Conservation (phyloP, 2,329 filamentous ascomycete species). For the Byssothecium circinans region DNA sequence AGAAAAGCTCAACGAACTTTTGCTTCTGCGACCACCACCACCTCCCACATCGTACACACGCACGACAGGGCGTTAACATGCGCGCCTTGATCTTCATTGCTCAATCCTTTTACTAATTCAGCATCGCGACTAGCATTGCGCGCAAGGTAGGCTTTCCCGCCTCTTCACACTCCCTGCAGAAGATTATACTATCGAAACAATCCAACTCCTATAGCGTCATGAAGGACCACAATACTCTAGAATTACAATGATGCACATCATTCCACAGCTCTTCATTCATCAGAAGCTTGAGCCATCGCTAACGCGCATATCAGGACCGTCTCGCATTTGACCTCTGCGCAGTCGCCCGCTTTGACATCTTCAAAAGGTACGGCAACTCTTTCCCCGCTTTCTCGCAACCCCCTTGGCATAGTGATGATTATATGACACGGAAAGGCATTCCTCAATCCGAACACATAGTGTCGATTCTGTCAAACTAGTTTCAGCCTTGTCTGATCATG, state of each 20-base stretch:
- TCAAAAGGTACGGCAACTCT: conserved; percentile 47
- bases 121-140: neutral
- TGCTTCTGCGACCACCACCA: neutral
- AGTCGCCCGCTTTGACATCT: neutral
- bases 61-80: conserved; percentile 1
- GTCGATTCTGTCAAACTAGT: conserved; percentile 68
- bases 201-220: conserved; percentile 61
- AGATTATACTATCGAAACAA: conserved; percentile 54
- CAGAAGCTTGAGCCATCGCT: conserved; percentile 13
- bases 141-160: conserved; percentile 7
- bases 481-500: conserved; percentile 69
- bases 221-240: conserved; percentile 57
- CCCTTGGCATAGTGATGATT: conserved; percentile 59
- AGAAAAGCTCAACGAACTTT: neutral
- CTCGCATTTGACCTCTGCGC: neutral
- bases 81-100: conserved; percentile 1
- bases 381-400: conserved; percentile 9
- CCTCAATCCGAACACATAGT: conserved; percentile 66
- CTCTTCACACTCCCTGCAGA: conserved; percentile 32
- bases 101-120: neutral
- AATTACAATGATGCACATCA: conserved; percentile 58
- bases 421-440: conserved; percentile 68
- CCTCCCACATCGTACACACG: neutral
- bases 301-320: conserved; percentile 17
- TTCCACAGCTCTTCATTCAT: conserved; percentile 10